These are phyloP conservation scores for Candida glucosophila DNA, from an alignment of 1,139 yeast species.

Conservation along the genomic window DNA sequence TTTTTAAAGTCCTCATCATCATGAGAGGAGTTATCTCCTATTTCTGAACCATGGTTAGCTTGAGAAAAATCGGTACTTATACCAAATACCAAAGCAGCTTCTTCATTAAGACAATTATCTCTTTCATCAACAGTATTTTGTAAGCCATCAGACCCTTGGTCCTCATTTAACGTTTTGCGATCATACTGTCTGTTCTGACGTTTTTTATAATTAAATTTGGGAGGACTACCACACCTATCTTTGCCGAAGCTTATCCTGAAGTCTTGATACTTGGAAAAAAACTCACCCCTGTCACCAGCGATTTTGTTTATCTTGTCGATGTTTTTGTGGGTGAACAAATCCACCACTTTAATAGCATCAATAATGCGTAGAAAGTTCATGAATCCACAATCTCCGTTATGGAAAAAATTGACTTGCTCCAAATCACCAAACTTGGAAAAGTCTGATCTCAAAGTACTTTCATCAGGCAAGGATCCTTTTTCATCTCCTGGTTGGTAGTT, in stretches of 20 bases:
- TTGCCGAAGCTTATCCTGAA: conserved; percentile 40
- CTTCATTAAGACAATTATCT: conserved; percentile 1
- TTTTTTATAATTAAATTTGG: conserved; percentile 35
- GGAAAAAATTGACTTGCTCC: conserved; percentile 40
- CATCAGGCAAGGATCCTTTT: conserved; percentile 25
- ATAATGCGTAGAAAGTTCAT: conserved; percentile 33
- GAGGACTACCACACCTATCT: conserved; percentile 42
- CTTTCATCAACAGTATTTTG: background rate
- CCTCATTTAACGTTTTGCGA: background rate
- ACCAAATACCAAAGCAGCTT: conserved; percentile 40
- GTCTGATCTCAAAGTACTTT: conserved; percentile 32
- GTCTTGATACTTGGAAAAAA: conserved; percentile 29
- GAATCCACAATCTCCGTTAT: conserved; percentile 39
- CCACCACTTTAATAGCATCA: conserved; percentile 31
- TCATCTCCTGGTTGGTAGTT: conserved; percentile 4
- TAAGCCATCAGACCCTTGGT: conserved; percentile 4
- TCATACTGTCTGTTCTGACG: conserved; percentile 8
- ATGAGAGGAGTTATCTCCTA: background rate
- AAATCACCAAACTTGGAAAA: conserved; percentile 32
- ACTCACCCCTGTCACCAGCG: conserved; percentile 18
- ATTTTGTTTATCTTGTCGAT: conserved; percentile 12
- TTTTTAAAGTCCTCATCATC: background rate
- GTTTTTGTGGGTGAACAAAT: conserved; percentile 19
- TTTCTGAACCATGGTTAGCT: conserved; percentile 3
- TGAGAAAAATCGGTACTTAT: conserved; percentile 26